Percentiles rank a stretch among this genome's conserved stretches.
Conservation (phyloP, 306 rosid species). For the Astragalus membranaceus region DNA sequence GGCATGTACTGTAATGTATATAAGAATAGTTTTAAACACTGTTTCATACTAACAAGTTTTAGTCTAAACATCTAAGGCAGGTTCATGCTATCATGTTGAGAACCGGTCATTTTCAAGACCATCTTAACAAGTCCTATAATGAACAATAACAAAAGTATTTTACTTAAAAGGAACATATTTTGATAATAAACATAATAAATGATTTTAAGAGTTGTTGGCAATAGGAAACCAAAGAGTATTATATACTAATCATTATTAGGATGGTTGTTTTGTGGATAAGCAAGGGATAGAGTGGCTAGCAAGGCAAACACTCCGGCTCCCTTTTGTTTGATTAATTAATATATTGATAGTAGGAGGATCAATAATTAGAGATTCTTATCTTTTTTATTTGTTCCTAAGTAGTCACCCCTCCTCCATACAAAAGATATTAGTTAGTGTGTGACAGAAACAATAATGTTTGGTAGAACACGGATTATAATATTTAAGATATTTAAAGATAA, state of each 20-base stretch:
- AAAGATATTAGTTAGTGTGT: neutral
- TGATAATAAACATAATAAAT: too few species aligned
- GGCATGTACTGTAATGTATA: too few species aligned
- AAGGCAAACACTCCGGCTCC: constrained; percentile 44
- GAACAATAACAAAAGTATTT: too few species aligned
- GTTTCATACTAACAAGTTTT: neutral
- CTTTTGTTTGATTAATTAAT: constrained; percentile 27
- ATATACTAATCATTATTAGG: neutral
- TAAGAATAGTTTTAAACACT: neutral
- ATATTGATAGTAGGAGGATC: constrained; percentile 20
- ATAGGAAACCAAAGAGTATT: too few species aligned
- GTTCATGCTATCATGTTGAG: constrained; percentile 39
- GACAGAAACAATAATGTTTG: constrained; percentile 29
- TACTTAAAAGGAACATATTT: too few species aligned
- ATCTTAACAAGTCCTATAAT: neutral
- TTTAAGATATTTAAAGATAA: constrained; percentile 3
- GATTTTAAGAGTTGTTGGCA: too few species aligned
- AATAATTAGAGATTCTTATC: constrained; percentile 20
- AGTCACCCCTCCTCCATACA: neutral
- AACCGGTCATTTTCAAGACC: constrained; percentile 51
- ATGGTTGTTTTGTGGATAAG: constrained; percentile 53
- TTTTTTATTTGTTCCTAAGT: constrained; percentile 11
- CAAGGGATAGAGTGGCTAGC: constrained; percentile 45
- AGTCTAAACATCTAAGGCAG: constrained; percentile 34
- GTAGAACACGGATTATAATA: constrained; percentile 17